Evolutionary conservation across 2,329 filamentous ascomycete species (phyloP), one percentile per base, ranked within the genome.

Genomic region (Rutstroemia sydowiana): DNA sequence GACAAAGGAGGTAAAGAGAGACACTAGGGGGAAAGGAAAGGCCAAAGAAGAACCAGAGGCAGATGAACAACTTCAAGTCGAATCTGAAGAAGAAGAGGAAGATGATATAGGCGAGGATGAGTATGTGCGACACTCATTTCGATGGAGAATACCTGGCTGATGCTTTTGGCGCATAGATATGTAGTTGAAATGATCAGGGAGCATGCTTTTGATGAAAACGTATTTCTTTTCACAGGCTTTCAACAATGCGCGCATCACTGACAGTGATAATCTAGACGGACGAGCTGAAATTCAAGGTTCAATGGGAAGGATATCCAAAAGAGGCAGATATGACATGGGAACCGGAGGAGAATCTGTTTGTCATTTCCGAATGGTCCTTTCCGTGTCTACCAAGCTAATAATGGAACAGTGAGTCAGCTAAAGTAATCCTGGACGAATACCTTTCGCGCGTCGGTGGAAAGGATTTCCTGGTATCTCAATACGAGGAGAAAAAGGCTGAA

Each of bases 231-330:
- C 23, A n/a, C 1, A 11, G 10, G 8, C n/a, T 10, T 30, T 2
- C 26, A 21, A 11, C 21, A 8, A 11, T 2, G 34, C n/a, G 3
- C 6, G 14, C 14, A 28, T 21, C 34, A 47, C 45, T 57, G 54
- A 55, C 18, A 45, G 3, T 56, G 14, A 3, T 16, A 30, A 37
- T 30, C 43, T 51, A 59, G 60, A 59, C 59, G 36, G 78, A 77
- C 18, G 65, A 66, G 4, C 62, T 82, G 0, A 74, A 75, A 43
- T 90, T 85, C 63, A 75, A 84, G 47, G 85, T 93, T 32, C 90
- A 92, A 62, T 93, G 88, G 88, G 80, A 87, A 57, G 87, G 87
- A 3, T 93, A 84, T 56, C 79, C 87, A 0, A 78, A 82, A 55
- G 81, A 82, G 55, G 67, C 72, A 0, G 88, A 93, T 59, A 70